Evolutionary conservation across 1,284 basidiomycete species (phyloP).

Genomic region (Kalmanozyma brasiliensis): DNA sequence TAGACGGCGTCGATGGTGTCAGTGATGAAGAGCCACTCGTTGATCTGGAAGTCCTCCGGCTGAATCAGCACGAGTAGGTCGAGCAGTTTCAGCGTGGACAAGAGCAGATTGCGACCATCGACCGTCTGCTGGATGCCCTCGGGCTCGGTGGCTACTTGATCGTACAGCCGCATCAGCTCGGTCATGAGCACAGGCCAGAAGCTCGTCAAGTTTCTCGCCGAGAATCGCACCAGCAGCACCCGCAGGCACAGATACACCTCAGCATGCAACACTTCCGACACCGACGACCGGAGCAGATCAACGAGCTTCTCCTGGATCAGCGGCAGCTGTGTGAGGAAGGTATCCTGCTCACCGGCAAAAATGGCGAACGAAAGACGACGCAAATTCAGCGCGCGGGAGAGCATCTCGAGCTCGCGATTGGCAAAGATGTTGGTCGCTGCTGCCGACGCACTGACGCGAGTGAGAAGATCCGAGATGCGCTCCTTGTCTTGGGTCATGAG

Average conservation of each 20-base stretch:
- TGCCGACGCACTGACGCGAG: slow-evolving; percentile 70
- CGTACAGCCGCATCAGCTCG: slow-evolving; percentile 79
- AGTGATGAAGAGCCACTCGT: slow-evolving; percentile 99
- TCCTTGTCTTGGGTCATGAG: slow-evolving; percentile 88
- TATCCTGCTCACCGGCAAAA: slow-evolving; percentile 86
- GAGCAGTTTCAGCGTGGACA: slow-evolving; percentile 91
- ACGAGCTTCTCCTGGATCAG: slow-evolving; percentile 96
- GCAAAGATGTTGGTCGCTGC: slow-evolving; percentile 95
- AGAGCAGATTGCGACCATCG: slow-evolving; percentile 82
- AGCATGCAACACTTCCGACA: slow-evolving; percentile 84
- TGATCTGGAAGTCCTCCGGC: slow-evolving; percentile 97
- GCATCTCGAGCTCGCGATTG: slow-evolving; percentile 91
- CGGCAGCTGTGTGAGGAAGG: slow-evolving; percentile 88
- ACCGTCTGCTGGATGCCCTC: slow-evolving; percentile 74
- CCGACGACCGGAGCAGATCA: slow-evolving; percentile 82
- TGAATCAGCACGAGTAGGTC: slow-evolving; percentile 90
- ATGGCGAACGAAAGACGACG: slow-evolving; percentile 87
- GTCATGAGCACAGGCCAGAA: slow-evolving; percentile 97
- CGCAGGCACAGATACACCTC: slow-evolving; percentile 90
- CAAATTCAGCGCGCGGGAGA: slow-evolving; percentile 86
- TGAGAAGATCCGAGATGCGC: slow-evolving; percentile 81
- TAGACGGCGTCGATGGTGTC: slow-evolving; percentile 96
- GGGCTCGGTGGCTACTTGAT: slow-evolving; percentile 70
- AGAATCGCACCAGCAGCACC: slow-evolving; percentile 89
- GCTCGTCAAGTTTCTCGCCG: slow-evolving; percentile 87